A percentile compares a stretch with the other conserved stretches of the same genome.
Evolutionary conservation across 1,139 yeast species (phyloP).

Genomic region (Sugiyamaella paludigena): DNA sequence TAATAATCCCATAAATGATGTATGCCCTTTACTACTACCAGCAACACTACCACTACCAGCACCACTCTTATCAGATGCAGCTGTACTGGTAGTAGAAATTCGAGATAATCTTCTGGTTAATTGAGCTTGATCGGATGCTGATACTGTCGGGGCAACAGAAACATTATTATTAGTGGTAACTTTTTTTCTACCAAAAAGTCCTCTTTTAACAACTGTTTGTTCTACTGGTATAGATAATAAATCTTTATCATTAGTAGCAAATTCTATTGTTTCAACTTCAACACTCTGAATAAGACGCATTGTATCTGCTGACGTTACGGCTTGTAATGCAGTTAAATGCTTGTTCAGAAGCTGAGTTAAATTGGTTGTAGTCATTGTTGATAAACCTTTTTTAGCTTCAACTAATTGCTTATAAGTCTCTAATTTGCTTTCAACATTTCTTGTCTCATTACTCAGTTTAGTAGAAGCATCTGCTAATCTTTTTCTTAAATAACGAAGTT

Average conservation of each 20-base stretch:
- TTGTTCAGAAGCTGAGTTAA: constrained; percentile 44
- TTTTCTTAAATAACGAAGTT: constrained; percentile 63
- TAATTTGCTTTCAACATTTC: constrained; percentile 35
- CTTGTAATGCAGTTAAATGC: constrained; percentile 55
- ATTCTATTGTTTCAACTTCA: constrained; percentile 84
- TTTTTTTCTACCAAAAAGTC: constrained; percentile 27
- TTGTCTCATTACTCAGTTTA: constrained; percentile 27
- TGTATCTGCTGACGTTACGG: constrained; percentile 72
- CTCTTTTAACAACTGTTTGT: constrained; percentile 32
- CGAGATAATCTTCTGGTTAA: constrained; percentile 6
- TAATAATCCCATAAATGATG: constrained; percentile 11
- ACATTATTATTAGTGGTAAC: not conserved
- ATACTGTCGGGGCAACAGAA: no score
- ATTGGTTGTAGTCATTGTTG: constrained; percentile 17
- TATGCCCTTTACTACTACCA: constrained; percentile 2
- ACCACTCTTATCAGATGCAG: not conserved
- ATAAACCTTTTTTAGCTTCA: constrained; percentile 27
- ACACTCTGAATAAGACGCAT: constrained; percentile 73
- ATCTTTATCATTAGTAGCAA: constrained; percentile 69
- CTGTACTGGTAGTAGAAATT: not conserved
- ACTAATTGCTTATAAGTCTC: constrained; percentile 31
- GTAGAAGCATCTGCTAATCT: constrained; percentile 45
- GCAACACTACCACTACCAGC: not conserved
- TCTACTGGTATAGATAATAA: constrained; percentile 37
- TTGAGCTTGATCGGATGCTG: not conserved